Evolutionary conservation across 1,284 basidiomycete species (phyloP).

Genomic region (Paramarasmius palmivorus): DNA sequence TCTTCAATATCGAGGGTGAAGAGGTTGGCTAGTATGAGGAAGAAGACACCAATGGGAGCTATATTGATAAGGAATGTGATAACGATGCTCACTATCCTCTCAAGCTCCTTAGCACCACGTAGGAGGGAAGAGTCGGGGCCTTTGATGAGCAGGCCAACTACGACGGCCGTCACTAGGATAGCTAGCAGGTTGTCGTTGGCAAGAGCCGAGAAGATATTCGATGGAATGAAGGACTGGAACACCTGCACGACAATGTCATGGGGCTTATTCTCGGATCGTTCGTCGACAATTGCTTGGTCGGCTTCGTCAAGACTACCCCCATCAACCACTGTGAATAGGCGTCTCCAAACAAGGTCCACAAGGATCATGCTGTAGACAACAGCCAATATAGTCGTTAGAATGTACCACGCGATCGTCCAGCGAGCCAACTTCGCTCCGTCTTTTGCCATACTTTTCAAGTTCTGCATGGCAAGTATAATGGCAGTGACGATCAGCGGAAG

Average conservation of each 20-base stretch:
- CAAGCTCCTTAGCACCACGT: background rate
- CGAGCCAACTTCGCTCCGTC: background rate
- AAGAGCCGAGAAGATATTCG: background rate
- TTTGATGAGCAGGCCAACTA: background rate
- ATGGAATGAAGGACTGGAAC: background rate
- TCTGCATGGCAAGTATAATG: background rate
- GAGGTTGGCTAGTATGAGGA: background rate
- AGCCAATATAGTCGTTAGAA: background rate
- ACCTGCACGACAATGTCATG: background rate
- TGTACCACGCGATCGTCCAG: background rate
- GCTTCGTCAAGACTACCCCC: background rate
- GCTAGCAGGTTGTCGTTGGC: background rate
- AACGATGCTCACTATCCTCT: background rate
- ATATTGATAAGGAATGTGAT: background rate
- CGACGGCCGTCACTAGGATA: background rate
- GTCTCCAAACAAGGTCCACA: background rate
- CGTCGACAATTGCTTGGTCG: background rate
- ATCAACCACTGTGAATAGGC: background rate
- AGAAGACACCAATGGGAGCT: background rate
- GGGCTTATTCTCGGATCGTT: background rate
- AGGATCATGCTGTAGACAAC: background rate
- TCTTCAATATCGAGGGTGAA: background rate
- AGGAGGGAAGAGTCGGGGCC: background rate
- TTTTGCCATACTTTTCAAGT: background rate
- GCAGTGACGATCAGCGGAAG: background rate